Evolutionary conservation across 2,329 filamentous ascomycete species (phyloP).

Genomic region (Metarhizium rileyi): DNA sequence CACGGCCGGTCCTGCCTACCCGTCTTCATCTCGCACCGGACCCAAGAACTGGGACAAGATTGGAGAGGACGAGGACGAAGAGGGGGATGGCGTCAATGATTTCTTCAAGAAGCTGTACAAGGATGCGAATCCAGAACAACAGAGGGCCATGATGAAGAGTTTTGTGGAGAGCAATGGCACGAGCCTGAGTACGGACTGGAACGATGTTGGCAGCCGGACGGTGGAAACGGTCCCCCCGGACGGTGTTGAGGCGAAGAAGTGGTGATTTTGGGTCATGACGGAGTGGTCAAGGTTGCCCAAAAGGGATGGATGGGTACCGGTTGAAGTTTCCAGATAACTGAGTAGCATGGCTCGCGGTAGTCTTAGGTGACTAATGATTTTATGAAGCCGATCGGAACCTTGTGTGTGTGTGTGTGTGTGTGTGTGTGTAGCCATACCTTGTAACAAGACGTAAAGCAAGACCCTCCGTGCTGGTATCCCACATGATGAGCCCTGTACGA

Average conservation of each 20-base stretch:
- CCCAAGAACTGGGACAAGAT: constrained; percentile 91
- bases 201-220: constrained; percentile 60
- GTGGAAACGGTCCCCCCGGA: constrained; percentile 69
- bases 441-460: too few relatives aligned
- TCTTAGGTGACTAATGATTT: too few relatives aligned
- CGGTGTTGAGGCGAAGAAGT: constrained; percentile 68
- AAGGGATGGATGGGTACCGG: not conserved
- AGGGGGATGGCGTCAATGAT: constrained; percentile 54
- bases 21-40: constrained; percentile 74
- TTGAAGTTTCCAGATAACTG: not conserved
- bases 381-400: too few relatives aligned
- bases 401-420: too few relatives aligned
- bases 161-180: constrained; percentile 92
- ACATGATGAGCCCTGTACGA: too few relatives aligned
- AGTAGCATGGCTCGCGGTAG: too few relatives aligned
- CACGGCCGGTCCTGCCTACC: constrained; percentile 51
- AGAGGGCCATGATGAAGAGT: constrained; percentile 95
- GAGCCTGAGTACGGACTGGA: constrained; percentile 84
- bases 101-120: constrained; percentile 93
- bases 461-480: too few relatives aligned
- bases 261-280: constrained; percentile 26
- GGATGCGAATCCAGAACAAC: constrained; percentile 65
- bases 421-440: too few relatives aligned
- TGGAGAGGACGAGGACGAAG: constrained; percentile 43
- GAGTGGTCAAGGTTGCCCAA: too few relatives aligned